Conservation (phyloP, 2,329 filamentous ascomycete genomes). For the Leptographium procerum region DNA sequence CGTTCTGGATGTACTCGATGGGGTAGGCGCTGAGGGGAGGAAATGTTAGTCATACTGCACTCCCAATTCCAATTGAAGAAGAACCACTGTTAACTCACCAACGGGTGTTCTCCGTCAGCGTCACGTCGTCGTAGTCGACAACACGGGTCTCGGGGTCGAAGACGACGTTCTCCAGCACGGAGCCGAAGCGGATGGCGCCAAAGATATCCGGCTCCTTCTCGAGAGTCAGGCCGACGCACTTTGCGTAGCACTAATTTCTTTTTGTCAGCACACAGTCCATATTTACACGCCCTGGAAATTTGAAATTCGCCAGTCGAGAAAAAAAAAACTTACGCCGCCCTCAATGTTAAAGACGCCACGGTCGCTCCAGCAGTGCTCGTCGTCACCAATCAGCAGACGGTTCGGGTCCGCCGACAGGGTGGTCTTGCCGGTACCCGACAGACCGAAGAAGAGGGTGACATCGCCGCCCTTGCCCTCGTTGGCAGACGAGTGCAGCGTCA, state of each 20-base stretch:
- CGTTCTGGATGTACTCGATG: constrained; percentile 97
- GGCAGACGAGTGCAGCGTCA: constrained; percentile 95
- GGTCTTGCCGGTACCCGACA: constrained; percentile 97
- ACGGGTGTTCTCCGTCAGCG: constrained; percentile 95
- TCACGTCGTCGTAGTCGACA: constrained; percentile 92
- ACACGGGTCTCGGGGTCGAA: constrained; percentile 83
- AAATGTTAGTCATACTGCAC: constrained; percentile 45
- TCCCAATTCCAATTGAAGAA: too few relatives aligned
- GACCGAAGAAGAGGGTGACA: constrained; percentile 97
- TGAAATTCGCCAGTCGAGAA: too few relatives aligned
- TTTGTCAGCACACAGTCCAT: too few relatives aligned
- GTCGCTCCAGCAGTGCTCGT: constrained; percentile 99
- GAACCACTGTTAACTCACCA: too few relatives aligned
- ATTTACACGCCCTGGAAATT: too few relatives aligned
- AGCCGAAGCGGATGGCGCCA: constrained; percentile 90
- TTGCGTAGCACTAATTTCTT: constrained; percentile 66
- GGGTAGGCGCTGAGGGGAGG: constrained; percentile 61
- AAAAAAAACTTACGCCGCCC: constrained; percentile 45
- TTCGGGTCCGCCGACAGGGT: constrained; percentile 95
- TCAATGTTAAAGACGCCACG: constrained; percentile 98
- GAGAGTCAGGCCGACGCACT: constrained; percentile 91
- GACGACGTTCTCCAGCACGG: constrained; percentile 96
- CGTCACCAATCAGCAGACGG: constrained; percentile 90
- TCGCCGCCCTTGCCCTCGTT: constrained; percentile 93
- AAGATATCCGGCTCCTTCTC: constrained; percentile 99